Evolutionary conservation across 1,284 basidiomycete genomes (phyloP), one percentile per base, ranked within the genome.

Genomic region (Trichosporon faecale): DNA sequence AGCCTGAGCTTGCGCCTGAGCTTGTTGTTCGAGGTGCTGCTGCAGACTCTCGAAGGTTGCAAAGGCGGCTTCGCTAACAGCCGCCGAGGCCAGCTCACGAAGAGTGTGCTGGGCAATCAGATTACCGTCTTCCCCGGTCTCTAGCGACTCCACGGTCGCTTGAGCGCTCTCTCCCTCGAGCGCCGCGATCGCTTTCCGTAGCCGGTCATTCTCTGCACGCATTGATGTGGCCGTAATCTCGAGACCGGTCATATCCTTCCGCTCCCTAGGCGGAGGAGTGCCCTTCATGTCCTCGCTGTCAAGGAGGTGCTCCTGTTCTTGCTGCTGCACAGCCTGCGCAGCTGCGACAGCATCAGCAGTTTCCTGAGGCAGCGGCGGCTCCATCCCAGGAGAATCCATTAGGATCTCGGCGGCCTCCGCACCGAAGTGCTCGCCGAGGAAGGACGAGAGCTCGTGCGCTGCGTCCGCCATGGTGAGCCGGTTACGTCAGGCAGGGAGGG

Each of bases 21-120:
- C 63, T 33, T 70, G 69, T n/a, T 67, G 64, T 5, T 70, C 69
- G 11, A 73, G 67, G 40, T 73, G 69, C 6, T 66, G 63, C 52
- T 73, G 70, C 14, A 75, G 68, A 25, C 66, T 65, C 63, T 73
- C 71, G 44, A 75, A 71, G 5, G 66, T 70, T 12, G 57, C 68
- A 6, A 66, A 44, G 16, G 40, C 57, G 3, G 49, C 33, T 18
- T 60, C 68, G 29, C 66, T 67, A 8, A 72, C 72, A 0, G 74
- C 74, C 3, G 74, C 74, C 0, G 70, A 67, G 1, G 74, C 74
- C 2, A 75, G 68, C 37, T 75, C 74, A 14, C 74, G 68, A 57
- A 75, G 44, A 0, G 72, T 74, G 18, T 69, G 60, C 44, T 73
- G 70, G 16, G 66, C 65, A 18, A 71, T 68, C 3, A 60, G 37